These are phyloP conservation scores for Glarea lozoyensis DNA, from an alignment of 495 filamentous ascomycete species.

Conservation along the genomic window DNA sequence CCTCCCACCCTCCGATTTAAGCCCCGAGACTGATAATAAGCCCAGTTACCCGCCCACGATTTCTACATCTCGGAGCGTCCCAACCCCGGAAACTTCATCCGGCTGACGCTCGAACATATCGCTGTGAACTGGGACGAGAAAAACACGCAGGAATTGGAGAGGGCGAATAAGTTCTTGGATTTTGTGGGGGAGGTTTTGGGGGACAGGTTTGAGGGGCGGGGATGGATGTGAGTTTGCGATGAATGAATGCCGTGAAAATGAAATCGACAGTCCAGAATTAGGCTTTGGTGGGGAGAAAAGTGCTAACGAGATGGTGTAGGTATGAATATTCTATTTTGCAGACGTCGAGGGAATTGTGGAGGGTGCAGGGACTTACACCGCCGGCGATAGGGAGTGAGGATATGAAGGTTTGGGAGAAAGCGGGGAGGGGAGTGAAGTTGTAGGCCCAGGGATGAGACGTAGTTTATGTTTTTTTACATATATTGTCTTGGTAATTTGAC, in stretches of 20 bases:
- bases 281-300: not conserved
- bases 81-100: constrained; percentile 12
- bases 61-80: constrained; percentile 10
- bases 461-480: no score
- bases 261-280: not conserved
- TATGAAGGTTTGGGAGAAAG: constrained; percentile 8
- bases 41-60: constrained; percentile 3
- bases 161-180: constrained; percentile 8
- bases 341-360: constrained; percentile 9
- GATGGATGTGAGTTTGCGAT: constrained; percentile 12
- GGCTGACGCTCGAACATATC: constrained; percentile 14
- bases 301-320: not conserved
- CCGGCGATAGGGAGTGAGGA: constrained; percentile 8
- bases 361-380: constrained; percentile 9
- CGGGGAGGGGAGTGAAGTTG: not conserved
- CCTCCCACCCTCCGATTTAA: not conserved
- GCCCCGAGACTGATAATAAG: not conserved
- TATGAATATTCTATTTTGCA: constrained; percentile 13
- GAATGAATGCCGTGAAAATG: not conserved
- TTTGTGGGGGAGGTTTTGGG: constrained; percentile 8
- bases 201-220: constrained; percentile 11
- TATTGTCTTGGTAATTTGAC: no score
- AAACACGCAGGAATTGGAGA: not conserved
- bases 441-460: not conserved
- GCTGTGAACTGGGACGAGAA: constrained; percentile 5